These are phyloP conservation scores for Rhododendron vialii DNA, from an alignment of 148 eudicot genomes.

Conservation along the genomic window DNA sequence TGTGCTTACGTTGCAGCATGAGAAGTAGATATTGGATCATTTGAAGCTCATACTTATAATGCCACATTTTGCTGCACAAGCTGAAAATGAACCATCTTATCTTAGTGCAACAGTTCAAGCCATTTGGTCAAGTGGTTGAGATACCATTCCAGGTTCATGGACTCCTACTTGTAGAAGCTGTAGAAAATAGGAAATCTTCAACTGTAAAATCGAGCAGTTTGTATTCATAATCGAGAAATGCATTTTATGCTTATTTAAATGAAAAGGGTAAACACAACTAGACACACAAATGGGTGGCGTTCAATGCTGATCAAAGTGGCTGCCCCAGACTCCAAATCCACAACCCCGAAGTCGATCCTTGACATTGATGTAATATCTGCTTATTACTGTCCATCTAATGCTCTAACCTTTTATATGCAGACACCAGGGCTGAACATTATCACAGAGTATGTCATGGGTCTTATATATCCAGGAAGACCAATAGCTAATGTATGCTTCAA, in stretches of 20 bases:
- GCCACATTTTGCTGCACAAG: background rate
- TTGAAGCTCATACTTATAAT: background rate
- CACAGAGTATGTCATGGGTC: slow-evolving; percentile 90
- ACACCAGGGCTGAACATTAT: slow-evolving; percentile 95
- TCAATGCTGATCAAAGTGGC: background rate
- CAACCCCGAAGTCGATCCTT: background rate
- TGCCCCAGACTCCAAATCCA: background rate
- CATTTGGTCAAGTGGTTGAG: background rate
- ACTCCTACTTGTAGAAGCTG: background rate
- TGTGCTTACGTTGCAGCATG: background rate
- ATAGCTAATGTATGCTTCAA: slow-evolving; percentile 98
- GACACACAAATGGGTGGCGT: background rate
- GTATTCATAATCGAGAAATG: background rate
- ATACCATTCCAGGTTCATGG: background rate
- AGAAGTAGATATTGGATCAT: background rate
- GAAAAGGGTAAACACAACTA: background rate
- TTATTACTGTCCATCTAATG: slow-evolving; percentile 4
- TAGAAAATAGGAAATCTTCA: background rate
- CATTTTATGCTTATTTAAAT: background rate
- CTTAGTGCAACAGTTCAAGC: background rate
- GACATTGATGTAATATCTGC: background rate
- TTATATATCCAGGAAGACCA: slow-evolving; percentile 90
- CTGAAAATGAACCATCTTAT: background rate
- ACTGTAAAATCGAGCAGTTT: background rate
- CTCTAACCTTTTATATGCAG: slow-evolving; percentile 44